Base-by-base conservation (phyloP, 176 grass and related monocot genomes). In the Luzula sylvatica region DNA sequence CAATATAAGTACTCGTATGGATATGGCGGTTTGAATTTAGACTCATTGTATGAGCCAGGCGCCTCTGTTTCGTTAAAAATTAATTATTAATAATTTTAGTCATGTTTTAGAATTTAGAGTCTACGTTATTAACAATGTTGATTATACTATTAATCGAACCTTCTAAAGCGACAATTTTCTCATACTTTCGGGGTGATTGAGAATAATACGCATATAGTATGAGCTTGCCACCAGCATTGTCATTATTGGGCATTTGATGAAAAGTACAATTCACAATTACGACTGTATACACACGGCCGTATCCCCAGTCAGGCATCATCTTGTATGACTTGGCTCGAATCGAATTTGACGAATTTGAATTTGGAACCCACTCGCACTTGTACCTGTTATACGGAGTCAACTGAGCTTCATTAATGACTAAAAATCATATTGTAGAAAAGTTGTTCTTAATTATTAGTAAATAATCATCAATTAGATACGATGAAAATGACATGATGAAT, bases 231-330 rank as follows among this genome's bases (percentile, higher is more conserved):
- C 92, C 92, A 0, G 70, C 65, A 35, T 72, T 80, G 81, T 98
- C 68, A 25, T 78, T 23, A 56, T 98, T 98, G 46, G 92, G 92
- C 8, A 53, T 28, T 0, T 6, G 12, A 1, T 74, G 15, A 78
- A 98, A 98, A 2, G 92, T 98, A 82, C 92, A 98, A 76, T 98
- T 98, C 7, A 90, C 92, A 53, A 98, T 64, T 28, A 98, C 85
- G 14, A 83, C 81, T 14, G 92, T 90, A 77, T 98, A 98, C 24
- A 90, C 78, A 15, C 74, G 92, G 81, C 92, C 92, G 68, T 98
- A 98, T 66, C 92, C 92, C 92, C 92, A 98, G 73, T 98, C 92
- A 12, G 92, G 92, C 39, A 83, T 74, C 81, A 98, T 90, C 68
- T 80, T 77, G 75, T 86, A 98, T 7, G 85, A 58, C 60, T 58